These are phyloP conservation scores for Yarrowia sp. DNA, from an alignment of 805 yeast genomes.

Conservation along the genomic window DNA sequence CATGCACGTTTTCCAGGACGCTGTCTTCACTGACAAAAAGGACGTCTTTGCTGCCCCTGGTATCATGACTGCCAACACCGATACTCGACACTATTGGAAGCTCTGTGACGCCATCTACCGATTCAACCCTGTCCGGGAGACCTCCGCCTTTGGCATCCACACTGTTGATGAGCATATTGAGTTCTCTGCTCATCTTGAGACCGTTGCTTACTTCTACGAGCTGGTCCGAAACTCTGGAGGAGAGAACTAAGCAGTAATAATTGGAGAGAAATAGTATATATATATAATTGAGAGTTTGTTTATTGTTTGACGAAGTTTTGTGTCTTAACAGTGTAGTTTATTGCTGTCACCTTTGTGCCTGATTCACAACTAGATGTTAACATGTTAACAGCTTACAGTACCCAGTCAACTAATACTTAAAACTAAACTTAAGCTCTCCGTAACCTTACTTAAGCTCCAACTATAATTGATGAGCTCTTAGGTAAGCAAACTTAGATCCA, in stretches of 20 bases:
- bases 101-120: constrained; percentile 66
- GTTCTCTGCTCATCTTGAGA: constrained; percentile 59
- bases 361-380: too few relatives aligned
- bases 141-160: constrained; percentile 54
- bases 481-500: background rate
- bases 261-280: background rate
- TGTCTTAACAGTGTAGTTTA: too few relatives aligned
- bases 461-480: background rate
- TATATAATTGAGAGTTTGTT: background rate
- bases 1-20: constrained; percentile 65
- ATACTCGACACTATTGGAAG: constrained; percentile 68
- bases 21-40: constrained; percentile 47
- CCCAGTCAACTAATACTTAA: background rate
- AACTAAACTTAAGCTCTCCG: background rate
- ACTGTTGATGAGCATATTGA: constrained; percentile 65
- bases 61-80: constrained; percentile 72
- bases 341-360: too few relatives aligned
- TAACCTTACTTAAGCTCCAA: background rate
- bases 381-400: too few relatives aligned
- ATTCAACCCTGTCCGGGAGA: constrained; percentile 55
- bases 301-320: background rate
- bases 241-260: background rate
- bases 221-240: constrained; percentile 44
- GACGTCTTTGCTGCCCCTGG: constrained; percentile 60
- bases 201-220: constrained; percentile 48